A percentile compares a stretch with the other conserved stretches of the same genome.
Conservation (phyloP, 1,284 basidiomycete species). For the Tilletia caries region DNA sequence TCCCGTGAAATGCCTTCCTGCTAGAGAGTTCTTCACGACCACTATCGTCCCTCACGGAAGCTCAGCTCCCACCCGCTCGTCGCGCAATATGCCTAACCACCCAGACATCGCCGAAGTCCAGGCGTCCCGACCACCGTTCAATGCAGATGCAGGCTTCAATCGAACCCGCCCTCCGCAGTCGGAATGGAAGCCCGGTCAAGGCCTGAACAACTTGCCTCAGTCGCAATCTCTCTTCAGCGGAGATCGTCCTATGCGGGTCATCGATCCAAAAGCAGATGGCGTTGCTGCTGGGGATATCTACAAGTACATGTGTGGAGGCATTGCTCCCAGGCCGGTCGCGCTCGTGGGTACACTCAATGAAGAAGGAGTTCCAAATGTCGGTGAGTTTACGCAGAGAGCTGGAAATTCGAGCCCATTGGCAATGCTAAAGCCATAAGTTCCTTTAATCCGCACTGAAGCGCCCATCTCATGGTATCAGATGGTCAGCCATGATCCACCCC, state of each 20-base stretch:
- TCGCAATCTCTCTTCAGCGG: slow-evolving; percentile 19
- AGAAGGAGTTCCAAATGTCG: slow-evolving; percentile 30
- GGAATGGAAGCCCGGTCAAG: slow-evolving; percentile 15
- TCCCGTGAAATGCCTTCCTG: too few relatives aligned
- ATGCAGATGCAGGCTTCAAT: not conserved
- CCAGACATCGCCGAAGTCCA: not conserved
- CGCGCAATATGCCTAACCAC: slow-evolving; percentile 6
- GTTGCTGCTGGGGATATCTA: slow-evolving; percentile 30
- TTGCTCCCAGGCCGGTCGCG: slow-evolving; percentile 41
- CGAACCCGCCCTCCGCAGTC: not conserved
- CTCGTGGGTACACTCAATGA: slow-evolving; percentile 37
- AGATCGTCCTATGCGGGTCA: slow-evolving; percentile 17
- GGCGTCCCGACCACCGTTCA: not conserved
- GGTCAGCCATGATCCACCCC: slow-evolving; percentile 39
- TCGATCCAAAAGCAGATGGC: slow-evolving; percentile 35
- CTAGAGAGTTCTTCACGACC: too few relatives aligned
- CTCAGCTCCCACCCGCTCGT: too few relatives aligned
- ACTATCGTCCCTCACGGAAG: too few relatives aligned
- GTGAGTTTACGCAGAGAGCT: not conserved
- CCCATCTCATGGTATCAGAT: slow-evolving; percentile 46
- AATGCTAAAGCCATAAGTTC: not conserved
- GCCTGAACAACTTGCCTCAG: not conserved
- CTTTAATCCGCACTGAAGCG: slow-evolving; percentile 6
- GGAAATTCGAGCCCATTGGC: not conserved
- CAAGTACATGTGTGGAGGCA: slow-evolving; percentile 40